Base-by-base conservation (phyloP, 257 asterid genomes). In the Fraxinus americana region DNA sequence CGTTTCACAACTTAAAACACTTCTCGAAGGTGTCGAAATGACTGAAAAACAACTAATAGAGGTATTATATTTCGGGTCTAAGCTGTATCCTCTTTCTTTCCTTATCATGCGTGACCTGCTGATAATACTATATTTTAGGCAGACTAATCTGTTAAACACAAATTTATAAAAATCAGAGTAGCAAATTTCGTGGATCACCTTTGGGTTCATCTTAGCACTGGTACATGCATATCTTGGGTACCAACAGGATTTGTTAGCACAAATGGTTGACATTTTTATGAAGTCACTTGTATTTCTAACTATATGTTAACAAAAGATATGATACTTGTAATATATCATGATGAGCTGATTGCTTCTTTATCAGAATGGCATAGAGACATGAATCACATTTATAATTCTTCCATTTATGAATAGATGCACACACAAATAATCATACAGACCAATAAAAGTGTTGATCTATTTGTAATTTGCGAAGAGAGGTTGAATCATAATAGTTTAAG, bases 21-120 rank as follows among this genome's bases (percentile, higher is more conserved):
- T 96, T 74, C 90, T 96, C 17, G 94, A 91, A 84, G 99, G 99
- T 82, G 98, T 96, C 78, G 99, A 94, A 81, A 93, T 96, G 98
- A 96, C 99, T 63, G 99, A 96, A 48, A 93, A 93, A 75, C 99
- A 96, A 85, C 91, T 96, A 32, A 65, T 82, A n/a, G 99, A 91
- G 99, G 99, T 96, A 90, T 30, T 75, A 5, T 68, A 71, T 17
- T 75, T 11, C 57, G 13, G 34, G 13, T 71, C 67, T 8, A 23
- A 21, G 34, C 12, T 12, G 69, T 27, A 59, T 57, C 38, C 23
- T 39, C 11, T 16, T n/a, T 76, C 59, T 39, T 57, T 61, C 35
- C 38, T 25, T 27, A 3, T n/a, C 23, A 50, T 72, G 32, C 23
- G 9, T 68, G 25, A 10, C 38, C 19, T 69, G 59, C 67, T 54